These are phyloP conservation scores for Pseudogymnoascus sp. DNA, from an alignment of 2,329 filamentous ascomycete genomes.

Conservation along the genomic window DNA sequence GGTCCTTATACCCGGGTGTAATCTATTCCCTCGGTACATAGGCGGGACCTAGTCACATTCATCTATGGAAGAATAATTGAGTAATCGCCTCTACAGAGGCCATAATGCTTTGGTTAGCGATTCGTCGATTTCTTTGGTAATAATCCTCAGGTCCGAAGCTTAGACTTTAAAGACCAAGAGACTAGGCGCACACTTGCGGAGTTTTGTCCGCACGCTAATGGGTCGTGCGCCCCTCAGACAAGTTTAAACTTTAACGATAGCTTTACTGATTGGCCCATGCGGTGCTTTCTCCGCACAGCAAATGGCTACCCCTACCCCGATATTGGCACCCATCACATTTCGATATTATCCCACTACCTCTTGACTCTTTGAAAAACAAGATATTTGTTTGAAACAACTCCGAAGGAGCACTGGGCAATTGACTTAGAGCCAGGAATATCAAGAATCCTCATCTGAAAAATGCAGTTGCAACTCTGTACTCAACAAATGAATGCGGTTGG, in stretches of 20 bases:
- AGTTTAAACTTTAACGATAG: neutral
- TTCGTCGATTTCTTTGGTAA: neutral
- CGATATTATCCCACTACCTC: too few relatives aligned
- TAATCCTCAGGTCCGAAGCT: too few relatives aligned
- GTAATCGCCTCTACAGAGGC: neutral
- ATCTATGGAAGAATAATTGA: neutral
- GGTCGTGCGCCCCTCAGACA: neutral
- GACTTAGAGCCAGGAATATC: too few relatives aligned
- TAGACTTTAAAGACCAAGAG: too few relatives aligned
- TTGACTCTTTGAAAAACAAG: too few relatives aligned
- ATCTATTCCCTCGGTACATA: neutral
- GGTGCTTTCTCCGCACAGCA: neutral
- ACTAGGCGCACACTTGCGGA: neutral
- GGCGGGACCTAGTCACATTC: neutral
- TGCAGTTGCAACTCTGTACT: too few relatives aligned
- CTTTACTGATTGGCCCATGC: neutral
- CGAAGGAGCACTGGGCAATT: too few relatives aligned
- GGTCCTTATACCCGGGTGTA: neutral
- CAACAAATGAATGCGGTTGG: too few relatives aligned
- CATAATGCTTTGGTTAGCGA: neutral
- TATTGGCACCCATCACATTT: too few relatives aligned
- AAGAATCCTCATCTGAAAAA: too few relatives aligned
- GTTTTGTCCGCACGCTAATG: neutral
- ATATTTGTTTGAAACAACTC: too few relatives aligned
- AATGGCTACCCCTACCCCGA: too few relatives aligned